Evolutionary conservation across 805 yeast genomes (phyloP).

Genomic region (Ascoidea tarda): DNA sequence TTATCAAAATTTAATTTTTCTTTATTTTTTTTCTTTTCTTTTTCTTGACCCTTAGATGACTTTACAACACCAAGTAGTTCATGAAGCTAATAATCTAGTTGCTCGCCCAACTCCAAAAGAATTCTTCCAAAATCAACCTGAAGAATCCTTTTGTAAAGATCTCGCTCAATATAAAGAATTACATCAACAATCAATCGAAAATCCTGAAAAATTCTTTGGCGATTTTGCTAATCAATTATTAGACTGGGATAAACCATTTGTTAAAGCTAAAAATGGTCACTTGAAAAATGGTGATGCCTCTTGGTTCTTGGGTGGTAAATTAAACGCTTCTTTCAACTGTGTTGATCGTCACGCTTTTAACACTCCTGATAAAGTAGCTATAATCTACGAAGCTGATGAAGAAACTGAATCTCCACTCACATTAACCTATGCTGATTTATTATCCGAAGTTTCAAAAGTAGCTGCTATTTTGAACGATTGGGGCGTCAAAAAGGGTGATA

Average conservation of each 20-base stretch:
- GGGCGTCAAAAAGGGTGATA: slow-evolving; percentile 91
- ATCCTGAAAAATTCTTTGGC: slow-evolving; percentile 75
- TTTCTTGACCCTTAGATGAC: neutral
- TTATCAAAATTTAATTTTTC: neutral
- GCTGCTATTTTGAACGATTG: slow-evolving; percentile 72
- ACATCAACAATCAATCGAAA: slow-evolving; percentile 61
- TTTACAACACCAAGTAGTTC: slow-evolving; percentile 26
- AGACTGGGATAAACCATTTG: slow-evolving; percentile 71
- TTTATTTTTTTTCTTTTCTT: neutral
- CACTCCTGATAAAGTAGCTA: slow-evolving; percentile 73
- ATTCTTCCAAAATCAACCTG: slow-evolving; percentile 46
- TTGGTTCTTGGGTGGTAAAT: slow-evolving; percentile 89
- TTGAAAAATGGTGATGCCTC: slow-evolving; percentile 69
- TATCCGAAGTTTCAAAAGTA: slow-evolving; percentile 71
- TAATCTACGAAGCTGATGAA: slow-evolving; percentile 91
- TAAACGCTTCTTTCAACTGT: slow-evolving; percentile 87
- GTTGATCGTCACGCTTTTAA: slow-evolving; percentile 91
- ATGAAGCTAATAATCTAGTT: slow-evolving; percentile 41
- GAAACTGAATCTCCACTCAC: slow-evolving; percentile 47
- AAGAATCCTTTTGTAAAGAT: slow-evolving; percentile 40
- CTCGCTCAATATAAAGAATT: slow-evolving; percentile 55
- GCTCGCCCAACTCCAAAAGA: slow-evolving; percentile 38
- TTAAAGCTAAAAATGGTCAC: slow-evolving; percentile 36
- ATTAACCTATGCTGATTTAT: slow-evolving; percentile 76
- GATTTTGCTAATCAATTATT: slow-evolving; percentile 58